phyloP scores from a whole-genome alignment of 805 yeast species.

The Cyberlindnera euphorbiae region DNA sequence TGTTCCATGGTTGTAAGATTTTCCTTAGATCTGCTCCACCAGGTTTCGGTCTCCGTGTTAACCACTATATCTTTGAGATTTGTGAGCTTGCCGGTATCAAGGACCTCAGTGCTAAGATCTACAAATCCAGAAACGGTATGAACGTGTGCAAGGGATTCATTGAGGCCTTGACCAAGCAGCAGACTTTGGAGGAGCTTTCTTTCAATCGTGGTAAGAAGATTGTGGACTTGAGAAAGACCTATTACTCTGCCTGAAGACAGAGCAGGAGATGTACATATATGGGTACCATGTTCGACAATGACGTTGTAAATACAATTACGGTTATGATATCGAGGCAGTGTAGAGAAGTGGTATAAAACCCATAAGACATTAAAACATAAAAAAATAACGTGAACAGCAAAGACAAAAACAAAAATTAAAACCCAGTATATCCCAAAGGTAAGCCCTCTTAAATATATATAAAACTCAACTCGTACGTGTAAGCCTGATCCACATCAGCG shows the following conservation, averaged over 20 bases:
- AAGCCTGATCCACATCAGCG: too few relatives aligned
- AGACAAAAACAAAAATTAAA: not conserved
- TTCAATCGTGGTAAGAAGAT: constrained; percentile 90
- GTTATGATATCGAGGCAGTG: too few relatives aligned
- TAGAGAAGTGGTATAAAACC: not conserved
- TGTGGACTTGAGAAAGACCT: constrained; percentile 86
- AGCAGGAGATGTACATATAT: not conserved
- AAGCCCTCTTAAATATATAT: not conserved
- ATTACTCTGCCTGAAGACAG: constrained; percentile 51
- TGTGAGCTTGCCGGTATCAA: constrained; percentile 92
- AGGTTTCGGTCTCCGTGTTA: constrained; percentile 90
- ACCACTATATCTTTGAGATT: constrained; percentile 83
- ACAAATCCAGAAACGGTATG: constrained; percentile 91
- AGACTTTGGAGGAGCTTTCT: constrained; percentile 82
- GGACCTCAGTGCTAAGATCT: constrained; percentile 87
- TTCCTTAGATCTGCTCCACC: constrained; percentile 83
- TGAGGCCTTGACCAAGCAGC: constrained; percentile 79
- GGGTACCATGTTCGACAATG: not conserved
- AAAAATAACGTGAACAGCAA: too few relatives aligned
- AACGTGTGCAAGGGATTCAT: constrained; percentile 87
- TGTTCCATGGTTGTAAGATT: constrained; percentile 82
- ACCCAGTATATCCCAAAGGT: not conserved
- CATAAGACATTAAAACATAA: not conserved
- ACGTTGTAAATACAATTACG: too few relatives aligned
- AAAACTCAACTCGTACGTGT: too few relatives aligned